These are phyloP conservation scores for Mucor plumbeus DNA, from an alignment of 371 early-diverging fungal genomes.

Conservation along the genomic window DNA sequence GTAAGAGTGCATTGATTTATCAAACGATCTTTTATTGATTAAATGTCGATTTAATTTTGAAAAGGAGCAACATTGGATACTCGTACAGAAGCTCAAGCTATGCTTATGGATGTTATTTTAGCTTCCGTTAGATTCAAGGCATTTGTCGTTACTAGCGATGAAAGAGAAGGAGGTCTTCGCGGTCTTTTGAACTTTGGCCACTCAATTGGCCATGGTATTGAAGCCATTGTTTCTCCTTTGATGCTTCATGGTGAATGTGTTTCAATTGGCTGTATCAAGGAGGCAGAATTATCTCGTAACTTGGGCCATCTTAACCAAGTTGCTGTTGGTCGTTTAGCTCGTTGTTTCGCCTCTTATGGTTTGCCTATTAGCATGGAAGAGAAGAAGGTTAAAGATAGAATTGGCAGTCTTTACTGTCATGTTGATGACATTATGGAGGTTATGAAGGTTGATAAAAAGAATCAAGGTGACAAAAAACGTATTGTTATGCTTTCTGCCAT, in stretches of 20 bases:
- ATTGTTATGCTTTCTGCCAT: conserved; percentile 89
- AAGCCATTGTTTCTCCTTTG: conserved; percentile 89
- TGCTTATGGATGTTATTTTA: conserved; percentile 84
- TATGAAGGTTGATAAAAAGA: conserved; percentile 97
- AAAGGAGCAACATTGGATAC: conserved; percentile 67
- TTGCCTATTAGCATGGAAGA: conserved; percentile 88
- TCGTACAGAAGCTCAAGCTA: conserved; percentile 64
- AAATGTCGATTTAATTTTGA: neutral
- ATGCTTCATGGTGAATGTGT: conserved; percentile 97
- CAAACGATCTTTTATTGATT: too few relatives aligned
- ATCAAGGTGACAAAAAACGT: conserved; percentile 89
- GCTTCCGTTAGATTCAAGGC: conserved; percentile 94
- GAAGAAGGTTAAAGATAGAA: conserved; percentile 68
- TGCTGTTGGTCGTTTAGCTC: conserved; percentile 86
- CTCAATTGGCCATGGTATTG: conserved; percentile 96
- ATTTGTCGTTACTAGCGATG: conserved; percentile 93
- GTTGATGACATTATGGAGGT: conserved; percentile 87
- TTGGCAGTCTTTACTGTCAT: conserved; percentile 69
- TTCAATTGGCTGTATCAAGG: conserved; percentile 92
- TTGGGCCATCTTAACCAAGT: conserved; percentile 88
- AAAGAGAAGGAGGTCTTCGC: conserved; percentile 94
- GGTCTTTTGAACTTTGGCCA: conserved; percentile 98
- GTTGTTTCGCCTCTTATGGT: conserved; percentile 88
- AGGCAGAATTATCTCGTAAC: conserved; percentile 92
- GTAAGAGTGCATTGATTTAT: conserved; percentile 29